A percentile compares a stretch with the other conserved stretches of the same genome.
Evolutionary conservation across 2,329 filamentous ascomycete genomes (phyloP).

Genomic region (Colletotrichum tamarilloi): DNA sequence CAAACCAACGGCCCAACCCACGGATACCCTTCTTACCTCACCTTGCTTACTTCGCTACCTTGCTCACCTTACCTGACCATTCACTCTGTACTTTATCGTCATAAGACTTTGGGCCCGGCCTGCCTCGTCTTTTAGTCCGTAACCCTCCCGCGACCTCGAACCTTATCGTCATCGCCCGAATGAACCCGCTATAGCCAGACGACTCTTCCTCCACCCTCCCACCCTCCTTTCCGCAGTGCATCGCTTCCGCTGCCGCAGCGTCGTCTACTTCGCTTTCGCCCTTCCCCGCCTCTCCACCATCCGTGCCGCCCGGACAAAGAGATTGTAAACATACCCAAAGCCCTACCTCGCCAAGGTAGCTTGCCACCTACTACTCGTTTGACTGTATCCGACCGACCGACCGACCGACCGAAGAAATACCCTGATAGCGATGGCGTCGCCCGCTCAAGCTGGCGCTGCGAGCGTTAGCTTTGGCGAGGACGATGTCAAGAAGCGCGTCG

Average conservation of each 20-base stretch:
- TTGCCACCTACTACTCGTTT: neutral
- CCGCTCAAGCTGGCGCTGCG: conserved; percentile 23
- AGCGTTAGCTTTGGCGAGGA: conserved; percentile 47
- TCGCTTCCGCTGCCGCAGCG: conserved; percentile 3
- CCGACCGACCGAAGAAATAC: conserved; percentile 21
- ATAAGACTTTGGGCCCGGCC: neutral
- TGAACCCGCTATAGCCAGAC: conserved; percentile 30
- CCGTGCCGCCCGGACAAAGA: neutral
- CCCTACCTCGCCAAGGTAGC: neutral
- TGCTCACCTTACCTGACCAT: neutral
- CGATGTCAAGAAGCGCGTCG: conserved; percentile 50
- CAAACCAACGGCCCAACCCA: neutral
- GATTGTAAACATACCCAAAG: neutral
- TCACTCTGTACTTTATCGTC: neutral
- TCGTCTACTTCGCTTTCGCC: neutral
- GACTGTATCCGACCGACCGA: neutral
- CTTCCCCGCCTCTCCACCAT: conserved; percentile 6
- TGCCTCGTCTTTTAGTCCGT: neutral
- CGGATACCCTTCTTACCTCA: neutral
- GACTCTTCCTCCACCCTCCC: neutral
- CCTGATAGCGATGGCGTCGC: conserved; percentile 26
- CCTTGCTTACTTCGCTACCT: neutral
- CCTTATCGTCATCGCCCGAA: conserved; percentile 30
- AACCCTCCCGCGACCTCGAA: conserved; percentile 11
- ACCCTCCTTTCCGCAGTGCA: neutral